Base-by-base conservation (phyloP, 83 land plant genomes). In the Picea mariana region DNA sequence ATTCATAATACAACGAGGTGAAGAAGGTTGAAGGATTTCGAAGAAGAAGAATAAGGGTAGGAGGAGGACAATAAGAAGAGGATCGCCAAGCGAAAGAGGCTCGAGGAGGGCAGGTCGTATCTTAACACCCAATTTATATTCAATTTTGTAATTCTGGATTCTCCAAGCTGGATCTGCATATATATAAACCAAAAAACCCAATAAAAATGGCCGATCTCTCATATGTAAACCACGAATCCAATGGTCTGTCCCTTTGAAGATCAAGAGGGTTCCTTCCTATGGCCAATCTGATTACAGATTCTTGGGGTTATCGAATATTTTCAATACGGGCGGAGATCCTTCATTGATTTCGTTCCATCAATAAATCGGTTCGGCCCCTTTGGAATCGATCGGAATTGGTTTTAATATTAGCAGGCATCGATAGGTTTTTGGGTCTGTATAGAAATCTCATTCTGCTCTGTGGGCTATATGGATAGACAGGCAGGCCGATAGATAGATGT, bases 371-470 rank as follows among this genome's bases (percentile, higher is more conserved):
- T 52, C 58, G 58, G 58, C 58, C 58, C 27, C 58, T 21, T 47
- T 73, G 77, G 26, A 47, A 73, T 73, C 77, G 77, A 73, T 73
- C 77, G 44, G 77, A 73, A 73, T 73, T 73, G 77, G 58, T 49
- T 73, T 47, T 73, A 21, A 47, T 73, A 73, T 47, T 4, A 9
- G 59, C 77, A 42, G 27, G 59, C 75, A 71, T 18, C 9, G 47
- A 71, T 71, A 44, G 42, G 42, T 71, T 44, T 44, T n/a, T 71
- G 75, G 34, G n/a, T 71, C 20, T 52, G 58, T 52, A 52, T 11
- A 52, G 12, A 52, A 52, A 52, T 52, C 58, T 3, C 58, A 52
- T 11, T 52, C 58, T 52, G 58, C 13, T 52, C 13, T 52, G 3
- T 11, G 12, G 13, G 13, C 58, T 52, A 52, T 52, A 12, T 11